Conservation (phyloP, 345 rosid genomes). For the Eucalyptus victrix region DNA sequence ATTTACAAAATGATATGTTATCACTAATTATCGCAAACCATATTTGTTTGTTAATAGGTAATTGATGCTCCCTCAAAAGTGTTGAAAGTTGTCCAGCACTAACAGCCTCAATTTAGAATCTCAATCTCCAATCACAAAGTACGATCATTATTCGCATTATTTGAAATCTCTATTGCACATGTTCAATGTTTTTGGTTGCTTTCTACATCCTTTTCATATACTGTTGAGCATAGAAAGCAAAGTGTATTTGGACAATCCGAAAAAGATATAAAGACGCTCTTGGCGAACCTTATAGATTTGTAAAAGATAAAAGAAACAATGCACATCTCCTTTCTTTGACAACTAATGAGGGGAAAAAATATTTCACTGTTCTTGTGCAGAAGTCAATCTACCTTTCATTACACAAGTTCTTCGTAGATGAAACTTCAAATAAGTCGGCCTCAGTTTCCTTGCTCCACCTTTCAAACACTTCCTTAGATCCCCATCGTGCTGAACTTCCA, state of each 20-base stretch:
- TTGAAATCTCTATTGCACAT: neutral
- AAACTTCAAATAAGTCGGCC: neutral
- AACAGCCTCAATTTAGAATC: neutral
- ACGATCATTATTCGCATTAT: neutral
- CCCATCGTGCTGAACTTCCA: neutral
- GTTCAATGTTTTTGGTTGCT: neutral
- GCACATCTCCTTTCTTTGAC: neutral
- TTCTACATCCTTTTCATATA: neutral
- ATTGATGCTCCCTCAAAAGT: neutral
- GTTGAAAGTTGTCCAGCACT: neutral
- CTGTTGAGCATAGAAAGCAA: neutral
- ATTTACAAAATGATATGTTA: neutral
- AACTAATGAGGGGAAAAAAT: neutral
- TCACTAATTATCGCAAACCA: neutral
- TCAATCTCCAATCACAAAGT: neutral
- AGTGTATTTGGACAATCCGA: neutral
- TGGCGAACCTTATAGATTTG: neutral
- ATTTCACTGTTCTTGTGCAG: neutral
- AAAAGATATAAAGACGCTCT: neutral
- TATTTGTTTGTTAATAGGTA: neutral
- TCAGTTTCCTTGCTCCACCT: neutral
- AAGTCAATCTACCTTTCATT: neutral
- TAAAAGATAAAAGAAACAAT: neutral
- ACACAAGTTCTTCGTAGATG: neutral
- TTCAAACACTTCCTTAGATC: neutral